Conservation (phyloP, 192 early-diverging fungal species). For the Coemansia reversa region DNA sequence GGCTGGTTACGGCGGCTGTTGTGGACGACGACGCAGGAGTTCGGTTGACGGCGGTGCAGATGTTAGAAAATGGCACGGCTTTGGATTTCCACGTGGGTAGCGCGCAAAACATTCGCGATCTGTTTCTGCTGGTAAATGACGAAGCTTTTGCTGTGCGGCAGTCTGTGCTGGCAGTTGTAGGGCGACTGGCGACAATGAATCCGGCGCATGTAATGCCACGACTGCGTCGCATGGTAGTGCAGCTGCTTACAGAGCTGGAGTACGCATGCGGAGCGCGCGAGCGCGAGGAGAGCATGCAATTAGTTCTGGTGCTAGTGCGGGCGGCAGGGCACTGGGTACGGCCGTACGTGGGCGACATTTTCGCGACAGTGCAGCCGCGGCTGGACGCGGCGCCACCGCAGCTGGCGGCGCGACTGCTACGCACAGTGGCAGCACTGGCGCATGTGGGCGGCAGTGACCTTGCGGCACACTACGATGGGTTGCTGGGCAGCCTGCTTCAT, state of each 20-base stretch:
- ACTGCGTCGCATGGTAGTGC: conserved; percentile 84
- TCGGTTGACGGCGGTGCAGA: conserved; percentile 21
- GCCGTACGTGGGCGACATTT: conserved; percentile 89
- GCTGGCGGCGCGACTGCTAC: conserved; percentile 54
- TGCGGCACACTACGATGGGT: conserved; percentile 71
- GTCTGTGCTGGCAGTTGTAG: conserved; percentile 80
- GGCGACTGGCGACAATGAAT: conserved; percentile 85
- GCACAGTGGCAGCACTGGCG: conserved; percentile 75
- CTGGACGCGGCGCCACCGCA: conserved; percentile 73
- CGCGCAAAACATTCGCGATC: conserved; percentile 84
- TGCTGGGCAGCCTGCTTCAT: conserved; percentile 87
- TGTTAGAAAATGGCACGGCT: conserved; percentile 59
- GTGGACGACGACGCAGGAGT: conserved; percentile 64
- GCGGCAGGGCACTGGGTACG: conserved; percentile 83
- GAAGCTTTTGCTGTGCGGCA: conserved; percentile 88
- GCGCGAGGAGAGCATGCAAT: conserved; percentile 51
- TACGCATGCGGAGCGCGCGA: conserved; percentile 66
- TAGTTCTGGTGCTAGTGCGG: conserved; percentile 77
- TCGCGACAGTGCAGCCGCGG: conserved; percentile 82
- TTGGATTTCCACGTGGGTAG: conserved; percentile 93
- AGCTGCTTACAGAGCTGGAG: conserved; percentile 90
- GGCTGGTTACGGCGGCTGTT: conserved; percentile 83
- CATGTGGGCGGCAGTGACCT: conserved; percentile 84
- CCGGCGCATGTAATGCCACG: conserved; percentile 96
- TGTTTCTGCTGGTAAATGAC: conserved; percentile 93